These are phyloP conservation scores for Hypoxylon sp. DNA, from an alignment of 2,329 filamentous ascomycete genomes.

Conservation along the genomic window DNA sequence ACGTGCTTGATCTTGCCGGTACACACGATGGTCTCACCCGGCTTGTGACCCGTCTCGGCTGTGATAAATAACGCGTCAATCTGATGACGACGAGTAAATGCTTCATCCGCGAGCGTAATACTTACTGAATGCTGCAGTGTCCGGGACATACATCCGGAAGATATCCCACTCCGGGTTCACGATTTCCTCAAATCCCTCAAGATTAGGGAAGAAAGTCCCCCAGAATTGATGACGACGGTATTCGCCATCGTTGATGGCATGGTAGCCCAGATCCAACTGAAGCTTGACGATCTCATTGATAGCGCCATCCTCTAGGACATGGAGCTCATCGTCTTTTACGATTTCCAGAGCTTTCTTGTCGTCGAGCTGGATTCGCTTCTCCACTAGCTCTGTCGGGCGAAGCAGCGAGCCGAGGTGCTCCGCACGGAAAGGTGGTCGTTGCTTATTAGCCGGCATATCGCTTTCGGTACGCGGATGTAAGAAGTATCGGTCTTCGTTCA, in stretches of 20 bases:
- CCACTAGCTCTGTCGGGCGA: conserved; percentile 72
- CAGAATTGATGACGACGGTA: conserved; percentile 61
- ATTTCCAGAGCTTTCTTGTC: conserved; percentile 54
- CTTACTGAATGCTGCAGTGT: conserved; percentile 58
- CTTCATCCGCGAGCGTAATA: background rate
- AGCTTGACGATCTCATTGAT: conserved; percentile 75
- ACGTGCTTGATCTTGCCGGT: conserved; percentile 61
- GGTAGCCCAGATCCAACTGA: conserved; percentile 75
- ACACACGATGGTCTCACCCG: conserved; percentile 60
- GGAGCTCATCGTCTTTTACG: conserved; percentile 58
- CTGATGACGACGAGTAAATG: conserved; percentile 26
- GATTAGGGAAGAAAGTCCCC: conserved; percentile 60
- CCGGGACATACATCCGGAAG: conserved; percentile 67
- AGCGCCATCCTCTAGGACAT: conserved; percentile 67
- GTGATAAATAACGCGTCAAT: conserved; percentile 49
- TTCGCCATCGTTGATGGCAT: conserved; percentile 66
- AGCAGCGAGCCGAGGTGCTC: conserved; percentile 81
- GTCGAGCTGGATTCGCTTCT: conserved; percentile 65
- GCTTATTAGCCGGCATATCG: conserved; percentile 49
- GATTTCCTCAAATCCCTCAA: conserved; percentile 59
- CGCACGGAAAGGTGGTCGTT: conserved; percentile 73
- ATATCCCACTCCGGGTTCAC: conserved; percentile 62
- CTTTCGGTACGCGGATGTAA: background rate
- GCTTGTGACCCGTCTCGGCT: conserved; percentile 60
- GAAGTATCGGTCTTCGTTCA: background rate